A percentile compares a stretch with the other conserved stretches of the same genome.
Conservation (phyloP, 345 rosid species). For the Salix suchowensis region DNA sequence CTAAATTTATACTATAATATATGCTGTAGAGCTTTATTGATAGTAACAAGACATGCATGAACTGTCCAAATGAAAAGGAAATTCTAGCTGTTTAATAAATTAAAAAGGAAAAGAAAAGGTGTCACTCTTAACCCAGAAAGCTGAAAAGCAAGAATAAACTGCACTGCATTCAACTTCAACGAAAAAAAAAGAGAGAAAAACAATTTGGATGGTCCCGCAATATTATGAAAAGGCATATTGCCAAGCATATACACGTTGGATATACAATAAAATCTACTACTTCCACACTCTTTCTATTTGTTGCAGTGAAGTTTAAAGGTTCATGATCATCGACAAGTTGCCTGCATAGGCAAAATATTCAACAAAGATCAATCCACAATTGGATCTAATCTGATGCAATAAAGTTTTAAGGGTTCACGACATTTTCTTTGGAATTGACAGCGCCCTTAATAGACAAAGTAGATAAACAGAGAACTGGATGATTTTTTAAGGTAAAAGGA, state of each 20-base stretch:
- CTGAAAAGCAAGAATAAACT: background rate
- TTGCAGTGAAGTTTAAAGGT: background rate
- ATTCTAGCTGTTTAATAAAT: too few relatives aligned
- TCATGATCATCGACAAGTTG: background rate
- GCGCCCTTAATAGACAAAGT: background rate
- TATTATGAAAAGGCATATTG: background rate
- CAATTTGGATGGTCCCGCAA: background rate
- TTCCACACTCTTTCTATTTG: background rate
- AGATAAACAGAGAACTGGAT: constrained; percentile 2
- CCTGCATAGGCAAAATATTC: background rate
- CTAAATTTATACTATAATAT: background rate
- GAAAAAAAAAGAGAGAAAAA: background rate
- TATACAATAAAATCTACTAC: background rate
- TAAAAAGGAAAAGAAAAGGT: background rate
- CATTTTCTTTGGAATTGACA: background rate
- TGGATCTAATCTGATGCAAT: background rate
- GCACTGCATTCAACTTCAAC: too few relatives aligned
- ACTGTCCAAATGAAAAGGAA: background rate
- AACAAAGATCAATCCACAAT: background rate
- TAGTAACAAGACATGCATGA: background rate
- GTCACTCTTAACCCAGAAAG: background rate
- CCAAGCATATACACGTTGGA: background rate
- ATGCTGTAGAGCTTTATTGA: background rate
- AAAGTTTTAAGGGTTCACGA: background rate
- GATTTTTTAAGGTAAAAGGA: constrained; percentile 15